Percentiles rank a stretch among this genome's conserved stretches.
These are phyloP conservation scores for Setaria viridis DNA, from an alignment of 202 grass and related monocot genomes.

Conservation along the genomic window DNA sequence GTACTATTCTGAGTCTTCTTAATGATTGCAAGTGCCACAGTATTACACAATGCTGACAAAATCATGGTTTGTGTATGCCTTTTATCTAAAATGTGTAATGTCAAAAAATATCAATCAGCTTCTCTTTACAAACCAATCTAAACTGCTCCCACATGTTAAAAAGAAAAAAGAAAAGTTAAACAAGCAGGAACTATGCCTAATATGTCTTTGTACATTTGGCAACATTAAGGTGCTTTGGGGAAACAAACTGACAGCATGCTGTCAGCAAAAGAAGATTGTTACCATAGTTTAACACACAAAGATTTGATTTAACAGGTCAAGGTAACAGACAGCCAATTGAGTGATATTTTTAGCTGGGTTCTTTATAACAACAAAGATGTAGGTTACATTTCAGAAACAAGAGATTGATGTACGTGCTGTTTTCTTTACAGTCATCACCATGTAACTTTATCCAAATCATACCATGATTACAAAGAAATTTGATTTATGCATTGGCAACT, in stretches of 20 bases:
- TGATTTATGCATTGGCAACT: neutral
- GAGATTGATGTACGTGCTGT: neutral
- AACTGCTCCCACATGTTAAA: neutral
- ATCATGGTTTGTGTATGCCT: neutral
- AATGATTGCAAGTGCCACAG: slow-evolving; percentile 12
- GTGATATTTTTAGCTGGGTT: neutral
- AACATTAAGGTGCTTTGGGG: neutral
- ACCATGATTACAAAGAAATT: neutral
- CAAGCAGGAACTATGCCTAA: neutral
- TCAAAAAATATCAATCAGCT: neutral
- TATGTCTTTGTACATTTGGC: neutral
- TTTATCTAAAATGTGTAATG: neutral
- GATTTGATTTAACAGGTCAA: neutral
- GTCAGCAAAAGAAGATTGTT: neutral
- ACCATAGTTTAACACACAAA: neutral
- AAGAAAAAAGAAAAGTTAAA: neutral
- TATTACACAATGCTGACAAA: slow-evolving; percentile 11
- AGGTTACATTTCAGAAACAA: slow-evolving; percentile 1
- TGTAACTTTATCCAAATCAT: slow-evolving; percentile 18
- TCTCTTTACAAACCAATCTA: neutral
- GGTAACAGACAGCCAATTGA: neutral
- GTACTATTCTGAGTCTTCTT: slow-evolving; percentile 48
- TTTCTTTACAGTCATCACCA: neutral
- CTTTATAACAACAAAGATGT: neutral
- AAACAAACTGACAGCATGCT: neutral